Conservation (phyloP, 805 yeast genomes). For the Diddensiella transvaalensis region DNA sequence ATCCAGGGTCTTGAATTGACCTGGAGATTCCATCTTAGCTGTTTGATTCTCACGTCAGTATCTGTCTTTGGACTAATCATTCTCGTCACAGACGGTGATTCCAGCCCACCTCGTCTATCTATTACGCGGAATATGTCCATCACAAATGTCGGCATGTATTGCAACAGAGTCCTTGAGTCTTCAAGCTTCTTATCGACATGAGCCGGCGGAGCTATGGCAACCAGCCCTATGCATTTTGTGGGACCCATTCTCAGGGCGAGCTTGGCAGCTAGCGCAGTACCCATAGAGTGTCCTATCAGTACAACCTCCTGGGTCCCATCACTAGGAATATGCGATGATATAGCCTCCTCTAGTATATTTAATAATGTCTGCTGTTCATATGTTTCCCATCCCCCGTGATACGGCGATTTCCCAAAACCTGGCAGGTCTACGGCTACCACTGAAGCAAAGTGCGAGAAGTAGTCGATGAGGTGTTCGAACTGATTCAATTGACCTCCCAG, state of each 20-base stretch:
- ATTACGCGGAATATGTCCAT: slow-evolving; percentile 53
- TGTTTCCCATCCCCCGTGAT: slow-evolving; percentile 32
- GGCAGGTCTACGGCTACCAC: slow-evolving; percentile 77
- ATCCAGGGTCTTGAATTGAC: slow-evolving; percentile 53
- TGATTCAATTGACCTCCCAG: slow-evolving; percentile 87
- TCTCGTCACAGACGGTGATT: slow-evolving; percentile 56
- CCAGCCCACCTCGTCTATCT: slow-evolving; percentile 62
- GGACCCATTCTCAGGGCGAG: slow-evolving; percentile 34
- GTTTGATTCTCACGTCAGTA: slow-evolving; percentile 47
- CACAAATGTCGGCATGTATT: slow-evolving; percentile 32
- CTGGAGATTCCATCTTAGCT: slow-evolving; percentile 69
- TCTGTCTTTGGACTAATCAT: slow-evolving; percentile 42
- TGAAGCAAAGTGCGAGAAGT: slow-evolving; percentile 58
- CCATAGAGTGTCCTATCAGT: slow-evolving; percentile 72
- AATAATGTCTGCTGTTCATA: slow-evolving; percentile 41
- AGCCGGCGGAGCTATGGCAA: slow-evolving; percentile 36
- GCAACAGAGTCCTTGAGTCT: slow-evolving; percentile 23
- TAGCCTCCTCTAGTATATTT: slow-evolving; percentile 36
- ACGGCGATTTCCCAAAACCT: slow-evolving; percentile 64
- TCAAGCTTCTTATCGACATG: slow-evolving; percentile 18
- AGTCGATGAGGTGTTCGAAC: slow-evolving; percentile 67
- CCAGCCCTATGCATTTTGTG: slow-evolving; percentile 30
- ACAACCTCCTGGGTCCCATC: slow-evolving; percentile 28
- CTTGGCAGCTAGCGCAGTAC: slow-evolving; percentile 53
- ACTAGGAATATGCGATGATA: slow-evolving; percentile 30